phyloP scores from a whole-genome alignment of 1,284 basidiomycete species.

The Fistulina hepatica region DNA sequence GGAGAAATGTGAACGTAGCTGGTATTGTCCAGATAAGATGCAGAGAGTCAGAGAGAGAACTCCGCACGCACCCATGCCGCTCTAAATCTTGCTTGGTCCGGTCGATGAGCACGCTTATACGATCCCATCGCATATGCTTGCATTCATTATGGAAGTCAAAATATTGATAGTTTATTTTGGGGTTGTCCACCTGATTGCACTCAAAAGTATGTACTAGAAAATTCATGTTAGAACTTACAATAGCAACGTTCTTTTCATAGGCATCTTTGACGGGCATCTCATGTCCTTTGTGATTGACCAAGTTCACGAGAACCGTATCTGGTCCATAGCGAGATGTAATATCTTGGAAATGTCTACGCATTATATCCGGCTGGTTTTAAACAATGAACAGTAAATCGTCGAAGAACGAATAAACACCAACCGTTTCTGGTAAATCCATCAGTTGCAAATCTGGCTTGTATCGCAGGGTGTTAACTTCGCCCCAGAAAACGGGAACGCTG shows the following conservation, averaged over 20 bases:
- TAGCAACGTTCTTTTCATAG: slow-evolving; percentile 72
- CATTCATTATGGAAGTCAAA: slow-evolving; percentile 99
- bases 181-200: slow-evolving; percentile 10
- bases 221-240: slow-evolving; percentile 32
- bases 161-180: slow-evolving; percentile 81
- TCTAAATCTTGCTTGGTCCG: slow-evolving; percentile 65
- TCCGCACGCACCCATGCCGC: slow-evolving; percentile 64
- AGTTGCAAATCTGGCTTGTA: slow-evolving; percentile 97
- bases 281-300: slow-evolving; percentile 93
- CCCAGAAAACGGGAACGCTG: slow-evolving; percentile 93
- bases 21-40: background rate
- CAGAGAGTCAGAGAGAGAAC: slow-evolving; percentile 16
- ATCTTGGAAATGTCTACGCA: slow-evolving; percentile 72
- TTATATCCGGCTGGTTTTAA: slow-evolving; percentile 48
- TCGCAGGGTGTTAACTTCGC: slow-evolving; percentile 90
- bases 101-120: slow-evolving; percentile 78
- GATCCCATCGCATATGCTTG: slow-evolving; percentile 91
- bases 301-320: slow-evolving; percentile 75
- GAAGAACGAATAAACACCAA: slow-evolving; percentile 24
- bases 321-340: slow-evolving; percentile 64
- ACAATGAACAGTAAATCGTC: slow-evolving; percentile 8
- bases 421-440: slow-evolving; percentile 85
- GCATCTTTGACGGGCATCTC: slow-evolving; percentile 96
- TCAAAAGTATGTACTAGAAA: background rate
- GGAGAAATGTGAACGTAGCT: slow-evolving; percentile 70